Evolutionary conservation across 148 eudicot genomes (phyloP).

Genomic region (Beta vulgaris): DNA sequence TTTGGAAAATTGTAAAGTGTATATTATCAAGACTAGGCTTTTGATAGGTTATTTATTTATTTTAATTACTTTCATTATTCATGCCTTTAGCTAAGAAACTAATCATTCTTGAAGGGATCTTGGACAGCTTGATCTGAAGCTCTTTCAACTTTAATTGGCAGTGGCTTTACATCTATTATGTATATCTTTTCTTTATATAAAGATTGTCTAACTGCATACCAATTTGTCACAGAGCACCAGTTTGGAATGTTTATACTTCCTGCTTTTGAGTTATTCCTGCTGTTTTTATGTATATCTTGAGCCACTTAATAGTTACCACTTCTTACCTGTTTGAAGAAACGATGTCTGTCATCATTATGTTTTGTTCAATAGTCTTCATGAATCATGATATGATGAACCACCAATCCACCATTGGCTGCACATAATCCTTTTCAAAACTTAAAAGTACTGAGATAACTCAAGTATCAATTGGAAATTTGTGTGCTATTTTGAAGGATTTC

Average conservation of each 20-base stretch:
- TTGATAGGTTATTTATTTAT: background rate
- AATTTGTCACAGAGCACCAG: background rate
- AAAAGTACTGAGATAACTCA: background rate
- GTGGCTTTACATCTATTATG: background rate
- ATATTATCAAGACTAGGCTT: background rate
- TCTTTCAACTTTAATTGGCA: background rate
- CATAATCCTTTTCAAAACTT: background rate
- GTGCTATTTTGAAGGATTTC: slow-evolving; percentile 61
- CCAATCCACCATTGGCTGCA: no score
- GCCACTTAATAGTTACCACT: background rate
- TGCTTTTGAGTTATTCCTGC: background rate
- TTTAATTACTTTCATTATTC: background rate
- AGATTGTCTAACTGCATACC: background rate
- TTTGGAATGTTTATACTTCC: background rate
- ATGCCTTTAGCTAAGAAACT: background rate
- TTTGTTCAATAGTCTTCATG: background rate
- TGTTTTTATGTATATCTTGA: background rate
- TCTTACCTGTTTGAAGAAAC: background rate
- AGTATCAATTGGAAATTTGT: background rate
- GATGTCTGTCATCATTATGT: background rate
- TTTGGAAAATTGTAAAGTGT: background rate
- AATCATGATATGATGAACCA: background rate
- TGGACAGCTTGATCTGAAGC: background rate
- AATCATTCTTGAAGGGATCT: background rate
- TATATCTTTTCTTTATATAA: background rate